Percentiles rank a stretch among this genome's conserved stretches.
Evolutionary conservation across 179 eudicot species (phyloP).

Genomic region (Silene noctiflora): DNA sequence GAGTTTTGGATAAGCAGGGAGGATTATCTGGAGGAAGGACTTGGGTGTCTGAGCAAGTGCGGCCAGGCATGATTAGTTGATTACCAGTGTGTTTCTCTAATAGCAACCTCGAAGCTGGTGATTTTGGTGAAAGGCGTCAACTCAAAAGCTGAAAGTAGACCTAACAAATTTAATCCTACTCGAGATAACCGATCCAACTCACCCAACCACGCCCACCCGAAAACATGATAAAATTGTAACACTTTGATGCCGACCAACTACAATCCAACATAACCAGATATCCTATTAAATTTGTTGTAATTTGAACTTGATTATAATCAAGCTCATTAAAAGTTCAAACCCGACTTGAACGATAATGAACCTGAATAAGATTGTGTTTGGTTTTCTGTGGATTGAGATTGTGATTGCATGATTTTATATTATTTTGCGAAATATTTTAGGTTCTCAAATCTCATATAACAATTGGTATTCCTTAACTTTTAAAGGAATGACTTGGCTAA

Average conservation of each 20-base stretch:
- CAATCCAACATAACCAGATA: no score
- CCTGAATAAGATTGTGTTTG: neutral
- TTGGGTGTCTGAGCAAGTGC: slow-evolving; percentile 78
- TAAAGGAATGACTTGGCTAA: neutral
- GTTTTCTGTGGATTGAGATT: no score
- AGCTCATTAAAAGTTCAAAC: no score
- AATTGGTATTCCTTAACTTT: neutral
- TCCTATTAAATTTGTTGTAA: no score
- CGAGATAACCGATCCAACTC: neutral
- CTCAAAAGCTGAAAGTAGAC: no score
- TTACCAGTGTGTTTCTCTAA: neutral
- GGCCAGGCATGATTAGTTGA: slow-evolving; percentile 53
- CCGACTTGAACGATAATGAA: neutral
- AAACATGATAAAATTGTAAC: neutral
- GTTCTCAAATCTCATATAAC: no score
- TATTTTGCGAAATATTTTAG: neutral
- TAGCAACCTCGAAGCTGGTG: neutral
- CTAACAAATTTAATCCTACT: neutral
- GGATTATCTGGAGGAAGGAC: slow-evolving; percentile 93
- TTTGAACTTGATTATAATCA: neutral
- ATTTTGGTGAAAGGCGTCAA: neutral
- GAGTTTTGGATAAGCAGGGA: slow-evolving; percentile 92
- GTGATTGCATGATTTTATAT: no score
- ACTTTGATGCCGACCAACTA: no score
- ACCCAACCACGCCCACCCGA: neutral